Evolutionary conservation across 805 yeast species (phyloP), one percentile per base, ranked within the genome.

Genomic region (Suhomyces tanzawaensis): DNA sequence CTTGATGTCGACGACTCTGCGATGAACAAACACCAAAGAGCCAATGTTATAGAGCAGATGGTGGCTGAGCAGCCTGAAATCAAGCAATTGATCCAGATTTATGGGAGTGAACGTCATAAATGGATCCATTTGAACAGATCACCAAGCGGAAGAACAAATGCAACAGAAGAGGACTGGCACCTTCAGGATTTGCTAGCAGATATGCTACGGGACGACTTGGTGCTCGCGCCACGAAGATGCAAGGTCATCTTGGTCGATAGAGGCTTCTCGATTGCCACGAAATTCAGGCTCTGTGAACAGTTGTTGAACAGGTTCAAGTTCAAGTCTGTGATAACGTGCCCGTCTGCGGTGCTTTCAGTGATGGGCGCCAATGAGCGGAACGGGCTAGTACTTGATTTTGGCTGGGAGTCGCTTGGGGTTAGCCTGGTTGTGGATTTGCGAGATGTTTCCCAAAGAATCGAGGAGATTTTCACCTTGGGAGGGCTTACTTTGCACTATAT

Each of bases 371-470:
- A 51, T 34, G 22, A 37, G 8, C n/a, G 41, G 13, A 36, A 54
- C 28, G 66, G 64, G 1, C 32, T 64, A 8, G 61, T 63, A 7
- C 24, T 64, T 8, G 57, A 62, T 40, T 36, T 60, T 19, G 57
- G 56, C 6, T 64, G 69, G 69, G 46, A 47, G 21, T 27, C 49
- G 7, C 27, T 45, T 8, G 42, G 40, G 3, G 40, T 62, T 6
- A 34, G 37, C 11, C 36, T 52, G 11, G 45, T 63, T 3, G 28
- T 45, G 11, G 69, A 64, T 39, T 48, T 62, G 23, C 42, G 65
- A 31, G 41, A 21, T 18, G 12, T 39, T 11, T 19, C 32, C n/a
- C 15, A 19, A 9, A 26, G 22, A 8, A 25, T 26, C 8, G 18
- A 34, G 11, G 32, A 34, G 26, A n/a, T 19, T 24, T 17, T 22